A percentile compares a stretch with the other conserved stretches of the same genome.
phyloP scores from a whole-genome alignment of 2,329 filamentous ascomycete genomes.

The Xylaria hypoxylon region DNA sequence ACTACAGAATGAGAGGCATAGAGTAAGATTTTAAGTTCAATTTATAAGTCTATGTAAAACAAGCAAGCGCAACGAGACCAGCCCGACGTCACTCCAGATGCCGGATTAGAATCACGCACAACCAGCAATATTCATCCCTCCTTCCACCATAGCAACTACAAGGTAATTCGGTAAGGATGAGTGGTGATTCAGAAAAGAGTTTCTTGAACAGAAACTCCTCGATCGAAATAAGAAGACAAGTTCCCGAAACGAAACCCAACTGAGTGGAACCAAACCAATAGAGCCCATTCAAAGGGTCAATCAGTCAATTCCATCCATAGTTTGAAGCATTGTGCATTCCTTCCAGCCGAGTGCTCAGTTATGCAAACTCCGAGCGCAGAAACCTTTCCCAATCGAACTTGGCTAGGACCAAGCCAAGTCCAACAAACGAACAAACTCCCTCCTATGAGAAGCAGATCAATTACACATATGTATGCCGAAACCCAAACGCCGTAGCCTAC shows the following conservation, averaged over 20 bases:
- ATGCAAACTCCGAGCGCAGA: conserved; percentile 42
- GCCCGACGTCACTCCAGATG: neutral
- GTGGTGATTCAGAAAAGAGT: conserved; percentile 5
- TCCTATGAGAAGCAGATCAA: conserved; percentile 5
- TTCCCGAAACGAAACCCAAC: conserved; percentile 3
- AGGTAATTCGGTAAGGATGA: neutral
- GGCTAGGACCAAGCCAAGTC: neutral
- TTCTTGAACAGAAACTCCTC: neutral
- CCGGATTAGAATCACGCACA: neutral
- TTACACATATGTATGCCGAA: conserved; percentile 11
- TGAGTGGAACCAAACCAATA: conserved; percentile 1
- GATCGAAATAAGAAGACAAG: neutral
- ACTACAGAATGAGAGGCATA: neutral
- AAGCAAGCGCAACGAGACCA: neutral
- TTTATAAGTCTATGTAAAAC: conserved; percentile 5
- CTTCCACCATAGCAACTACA: neutral
- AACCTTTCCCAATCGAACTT: conserved; percentile 3
- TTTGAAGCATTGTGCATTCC: neutral
- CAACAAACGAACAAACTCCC: conserved; percentile 8
- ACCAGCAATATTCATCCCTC: neutral
- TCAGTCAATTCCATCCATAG: neutral
- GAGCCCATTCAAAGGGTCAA: neutral
- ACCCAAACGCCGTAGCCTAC: conserved; percentile 5
- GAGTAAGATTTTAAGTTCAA: neutral
- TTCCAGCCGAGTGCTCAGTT: conserved; percentile 25